A percentile compares a stretch with the other conserved stretches of the same genome.
phyloP scores from a whole-genome alignment of 2,329 filamentous ascomycete genomes.

The Colletotrichum lupini region DNA sequence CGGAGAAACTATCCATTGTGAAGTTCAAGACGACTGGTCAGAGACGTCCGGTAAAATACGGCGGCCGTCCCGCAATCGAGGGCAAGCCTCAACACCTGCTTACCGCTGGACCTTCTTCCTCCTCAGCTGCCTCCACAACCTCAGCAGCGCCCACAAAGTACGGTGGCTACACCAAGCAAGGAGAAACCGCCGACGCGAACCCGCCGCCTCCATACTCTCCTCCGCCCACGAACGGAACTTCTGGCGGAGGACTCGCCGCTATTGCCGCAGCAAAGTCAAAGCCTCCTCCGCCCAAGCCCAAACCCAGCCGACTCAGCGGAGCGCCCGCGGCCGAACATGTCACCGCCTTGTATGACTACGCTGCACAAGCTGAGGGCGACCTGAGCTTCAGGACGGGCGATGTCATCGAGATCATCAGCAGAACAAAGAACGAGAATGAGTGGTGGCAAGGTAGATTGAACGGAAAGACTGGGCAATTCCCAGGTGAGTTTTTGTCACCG shows the following conservation, averaged over 20 bases:
- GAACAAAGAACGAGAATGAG: slow-evolving; percentile 93
- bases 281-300: slow-evolving; percentile 79
- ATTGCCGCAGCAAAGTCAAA: slow-evolving; percentile 71
- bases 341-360: slow-evolving; percentile 95
- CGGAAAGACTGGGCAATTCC: slow-evolving; percentile 90
- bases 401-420: slow-evolving; percentile 84
- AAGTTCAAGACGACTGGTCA: slow-evolving; percentile 92
- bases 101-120: slow-evolving; percentile 58
- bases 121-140: slow-evolving; percentile 39
- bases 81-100: slow-evolving; percentile 62
- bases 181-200: slow-evolving; percentile 59
- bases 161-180: slow-evolving; percentile 48
- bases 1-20: slow-evolving; percentile 86
- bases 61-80: slow-evolving; percentile 64
- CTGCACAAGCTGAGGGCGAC: slow-evolving; percentile 94
- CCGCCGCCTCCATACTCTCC: slow-evolving; percentile 80
- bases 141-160: slow-evolving; percentile 41
- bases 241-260: slow-evolving; percentile 55
- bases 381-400: slow-evolving; percentile 91
- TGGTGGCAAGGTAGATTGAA: slow-evolving; percentile 93
- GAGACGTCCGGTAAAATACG: slow-evolving; percentile 68
- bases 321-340: slow-evolving; percentile 78
- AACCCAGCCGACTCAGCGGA: slow-evolving; percentile 79
- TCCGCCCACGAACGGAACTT: slow-evolving; percentile 43
- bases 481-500: slow-evolving; percentile 68